Conservation (phyloP, 208 protist genomes). For the Trichomonas gallinae region DNA sequence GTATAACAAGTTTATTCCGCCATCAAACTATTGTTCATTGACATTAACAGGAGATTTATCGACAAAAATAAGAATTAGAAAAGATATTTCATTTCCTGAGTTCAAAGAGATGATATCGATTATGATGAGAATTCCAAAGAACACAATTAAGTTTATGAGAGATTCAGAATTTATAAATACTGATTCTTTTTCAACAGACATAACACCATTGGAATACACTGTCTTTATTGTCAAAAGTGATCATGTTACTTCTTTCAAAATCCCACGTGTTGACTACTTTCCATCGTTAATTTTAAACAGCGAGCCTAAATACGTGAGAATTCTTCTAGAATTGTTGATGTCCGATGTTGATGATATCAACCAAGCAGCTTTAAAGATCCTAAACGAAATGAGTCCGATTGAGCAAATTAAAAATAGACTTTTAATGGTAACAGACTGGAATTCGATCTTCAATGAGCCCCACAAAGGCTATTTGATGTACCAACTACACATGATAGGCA, state of each 20-base stretch:
- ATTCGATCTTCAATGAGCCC: neutral
- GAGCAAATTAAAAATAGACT: neutral
- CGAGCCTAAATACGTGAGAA: neutral
- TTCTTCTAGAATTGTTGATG: neutral
- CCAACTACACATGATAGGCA: neutral
- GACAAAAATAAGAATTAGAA: neutral
- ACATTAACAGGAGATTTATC: neutral
- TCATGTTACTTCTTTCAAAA: neutral
- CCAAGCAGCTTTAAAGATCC: neutral
- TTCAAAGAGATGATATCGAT: neutral
- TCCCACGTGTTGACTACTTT: neutral
- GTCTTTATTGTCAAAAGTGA: neutral
- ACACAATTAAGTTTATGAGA: neutral
- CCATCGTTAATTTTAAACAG: neutral
- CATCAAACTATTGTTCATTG: neutral
- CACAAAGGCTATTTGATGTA: neutral
- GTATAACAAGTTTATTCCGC: neutral
- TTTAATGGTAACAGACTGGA: neutral
- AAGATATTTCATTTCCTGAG: neutral
- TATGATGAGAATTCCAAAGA: neutral
- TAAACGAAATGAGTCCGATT: neutral
- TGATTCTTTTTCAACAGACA: neutral
- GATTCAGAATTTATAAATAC: neutral
- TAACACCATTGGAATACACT: neutral
- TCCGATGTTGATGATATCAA: neutral